phyloP scores from a whole-genome alignment of 306 rosid species.

The Sphenostylis stenocarpa region DNA sequence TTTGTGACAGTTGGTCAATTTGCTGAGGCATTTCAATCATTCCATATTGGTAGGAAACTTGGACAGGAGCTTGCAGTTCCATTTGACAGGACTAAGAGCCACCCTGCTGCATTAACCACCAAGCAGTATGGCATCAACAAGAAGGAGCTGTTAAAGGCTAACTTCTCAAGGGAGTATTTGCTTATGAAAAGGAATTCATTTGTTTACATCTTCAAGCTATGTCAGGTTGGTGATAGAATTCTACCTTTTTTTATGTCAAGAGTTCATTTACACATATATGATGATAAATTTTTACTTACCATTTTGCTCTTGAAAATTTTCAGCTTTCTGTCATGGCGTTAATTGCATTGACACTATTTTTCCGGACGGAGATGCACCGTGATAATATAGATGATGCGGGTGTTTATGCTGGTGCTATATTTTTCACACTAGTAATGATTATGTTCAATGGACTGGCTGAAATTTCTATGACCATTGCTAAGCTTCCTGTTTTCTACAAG shows the following conservation, averaged over 20 bases:
- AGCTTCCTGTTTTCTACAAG: conserved; percentile 72
- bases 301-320: not conserved
- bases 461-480: conserved; percentile 53
- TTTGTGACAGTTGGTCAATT: conserved; percentile 51
- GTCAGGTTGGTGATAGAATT: conserved; percentile 38
- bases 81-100: conserved; percentile 52
- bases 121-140: conserved; percentile 46
- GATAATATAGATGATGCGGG: conserved; percentile 47
- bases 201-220: conserved; percentile 51
- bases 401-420: conserved; percentile 55
- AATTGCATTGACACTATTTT: conserved; percentile 57
- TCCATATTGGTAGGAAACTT: conserved; percentile 44
- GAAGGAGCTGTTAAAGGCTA: conserved; percentile 55
- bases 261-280: not conserved
- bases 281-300: not conserved
- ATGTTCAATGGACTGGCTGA: conserved; percentile 70
- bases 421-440: conserved; percentile 40
- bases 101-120: conserved; percentile 59
- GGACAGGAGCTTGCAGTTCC: conserved; percentile 46
- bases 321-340: conserved; percentile 56
- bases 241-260: not conserved
- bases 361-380: conserved; percentile 73
- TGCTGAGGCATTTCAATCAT: conserved; percentile 53
- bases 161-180: conserved; percentile 54
- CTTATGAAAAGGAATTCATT: conserved; percentile 64